Conservation (phyloP, 345 rosid genomes). For the Anacardium occidentale region DNA sequence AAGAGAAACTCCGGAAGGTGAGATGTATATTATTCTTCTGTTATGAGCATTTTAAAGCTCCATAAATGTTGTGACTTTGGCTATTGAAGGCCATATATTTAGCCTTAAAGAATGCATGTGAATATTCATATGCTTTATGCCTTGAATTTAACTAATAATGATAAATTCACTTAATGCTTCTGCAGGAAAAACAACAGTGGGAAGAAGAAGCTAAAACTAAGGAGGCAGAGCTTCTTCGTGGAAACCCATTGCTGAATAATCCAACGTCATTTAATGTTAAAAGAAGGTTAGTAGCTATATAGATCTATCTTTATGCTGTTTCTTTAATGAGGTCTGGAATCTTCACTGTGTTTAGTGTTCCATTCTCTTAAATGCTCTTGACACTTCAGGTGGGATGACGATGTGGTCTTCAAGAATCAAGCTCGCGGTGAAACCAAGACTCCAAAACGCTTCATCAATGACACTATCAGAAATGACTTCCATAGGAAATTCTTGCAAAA, state of each 20-base stretch:
- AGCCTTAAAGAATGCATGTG: neutral
- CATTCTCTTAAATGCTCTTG: neutral
- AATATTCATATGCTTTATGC: too few relatives aligned
- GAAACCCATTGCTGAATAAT: constrained; percentile 82
- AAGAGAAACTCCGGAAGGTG: constrained; percentile 85
- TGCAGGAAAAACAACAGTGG: constrained; percentile 66
- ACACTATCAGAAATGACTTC: constrained; percentile 91
- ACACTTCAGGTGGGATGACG: constrained; percentile 90
- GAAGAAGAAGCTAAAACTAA: constrained; percentile 83
- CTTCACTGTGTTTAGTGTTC: neutral
- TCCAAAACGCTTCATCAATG: constrained; percentile 92
- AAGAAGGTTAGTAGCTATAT: constrained; percentile 55
- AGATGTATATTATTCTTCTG: constrained; percentile 14
- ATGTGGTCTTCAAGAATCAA: constrained; percentile 98
- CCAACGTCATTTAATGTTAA: constrained; percentile 78
- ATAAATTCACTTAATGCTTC: neutral
- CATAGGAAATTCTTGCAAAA: constrained; percentile 88
- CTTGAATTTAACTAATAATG: neutral
- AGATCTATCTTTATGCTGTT: neutral
- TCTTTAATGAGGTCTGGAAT: neutral
- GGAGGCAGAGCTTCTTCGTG: constrained; percentile 89
- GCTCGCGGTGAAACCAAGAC: constrained; percentile 93
- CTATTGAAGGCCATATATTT: neutral
- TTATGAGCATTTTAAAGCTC: neutral
- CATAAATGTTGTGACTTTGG: neutral